Evolutionary conservation across 2,329 filamentous ascomycete species (phyloP).

Genomic region (Microdochium paspali): DNA sequence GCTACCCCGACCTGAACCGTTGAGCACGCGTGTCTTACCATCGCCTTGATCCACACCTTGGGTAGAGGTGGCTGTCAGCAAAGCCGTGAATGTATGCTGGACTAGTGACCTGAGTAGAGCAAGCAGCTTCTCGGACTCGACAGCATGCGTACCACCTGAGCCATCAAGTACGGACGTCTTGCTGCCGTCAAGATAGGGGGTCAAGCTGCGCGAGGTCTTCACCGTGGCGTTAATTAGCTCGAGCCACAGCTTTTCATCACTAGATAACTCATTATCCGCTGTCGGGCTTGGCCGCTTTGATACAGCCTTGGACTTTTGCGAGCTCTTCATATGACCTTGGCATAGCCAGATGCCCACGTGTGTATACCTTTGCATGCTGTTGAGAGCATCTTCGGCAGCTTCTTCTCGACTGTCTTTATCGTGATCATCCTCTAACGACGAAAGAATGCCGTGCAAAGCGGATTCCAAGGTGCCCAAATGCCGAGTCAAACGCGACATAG

Average conservation of each 20-base stretch:
- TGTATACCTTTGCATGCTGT: constrained; percentile 77
- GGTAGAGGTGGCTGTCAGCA: constrained; percentile 66
- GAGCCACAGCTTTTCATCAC: constrained; percentile 50
- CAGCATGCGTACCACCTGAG: constrained; percentile 11
- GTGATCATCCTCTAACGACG: constrained; percentile 45
- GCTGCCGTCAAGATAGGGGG: constrained; percentile 35
- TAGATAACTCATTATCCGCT: constrained; percentile 32
- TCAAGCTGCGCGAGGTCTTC: constrained; percentile 54
- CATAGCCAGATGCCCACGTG: constrained; percentile 95
- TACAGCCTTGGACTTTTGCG: constrained; percentile 32
- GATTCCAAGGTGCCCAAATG: constrained; percentile 75
- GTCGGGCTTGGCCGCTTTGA: constrained; percentile 41
- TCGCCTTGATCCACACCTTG: constrained; percentile 22
- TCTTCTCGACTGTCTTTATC: constrained; percentile 47
- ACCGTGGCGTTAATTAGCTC: constrained; percentile 51
- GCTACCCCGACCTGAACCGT: constrained; percentile 35
- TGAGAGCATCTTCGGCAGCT: constrained; percentile 63
- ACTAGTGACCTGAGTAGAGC: constrained; percentile 67
- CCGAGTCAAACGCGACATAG: constrained; percentile 75
- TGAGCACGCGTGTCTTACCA: constrained; percentile 20
- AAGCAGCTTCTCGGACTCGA: constrained; percentile 54
- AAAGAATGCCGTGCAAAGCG: constrained; percentile 64
- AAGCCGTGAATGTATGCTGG: constrained; percentile 81
- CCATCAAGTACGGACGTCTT: constrained; percentile 10
- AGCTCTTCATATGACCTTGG: constrained; percentile 67